Base-by-base conservation (phyloP, 2,329 filamentous ascomycete genomes). In the Paraconiothyrium brasiliense region DNA sequence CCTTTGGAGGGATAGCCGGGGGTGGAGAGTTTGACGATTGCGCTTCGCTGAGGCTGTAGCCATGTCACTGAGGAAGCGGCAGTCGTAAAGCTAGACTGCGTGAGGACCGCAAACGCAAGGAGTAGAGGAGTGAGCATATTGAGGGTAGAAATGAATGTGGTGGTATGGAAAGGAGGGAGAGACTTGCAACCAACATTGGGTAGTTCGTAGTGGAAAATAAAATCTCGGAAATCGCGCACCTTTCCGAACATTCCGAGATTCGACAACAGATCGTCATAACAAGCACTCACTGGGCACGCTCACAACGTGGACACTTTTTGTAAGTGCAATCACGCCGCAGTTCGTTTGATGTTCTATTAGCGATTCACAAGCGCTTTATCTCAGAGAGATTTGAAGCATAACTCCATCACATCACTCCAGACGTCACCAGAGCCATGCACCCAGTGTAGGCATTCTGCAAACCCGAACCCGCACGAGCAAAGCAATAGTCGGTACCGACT, bases 1-100 rank as follows among this genome's bases (percentile, higher is more conserved):
- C 46, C 39, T 44, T 35, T 64, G n/a, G 61, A 51, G 22, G 67
- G 61, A 51, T 68, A 69, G 11, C 59, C 63, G 1, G 63, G 65
- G 1, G 67, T 69, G 10, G 57, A 55, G 55, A 71, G 62, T 50
- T 69, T 69, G 54, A 68, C 57, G 44, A 68, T 57, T 13, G 63
- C 64, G 46, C 58, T 60, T 32, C 59, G 64, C 34, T 60, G 43
- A 13, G 41, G 54, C 22, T 61, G 30, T n/a, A 66, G 51, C 67
- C 67, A 70, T 61, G 58, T 67, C 48, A 67, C 48, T 16, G 59
- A 63, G 35, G 49, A 57, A 16, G 35, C 34, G 5, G 64, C 51
- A 13, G 47, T 43, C 9, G 55, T 51, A 14, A 49, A 37, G 22
- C 20, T 11, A 8, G 37, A 16, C 6, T 47, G 54, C n/a, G 43